These are phyloP conservation scores for Teratosphaeria epicoccoides DNA, from an alignment of 2,329 filamentous ascomycete genomes.

Conservation along the genomic window DNA sequence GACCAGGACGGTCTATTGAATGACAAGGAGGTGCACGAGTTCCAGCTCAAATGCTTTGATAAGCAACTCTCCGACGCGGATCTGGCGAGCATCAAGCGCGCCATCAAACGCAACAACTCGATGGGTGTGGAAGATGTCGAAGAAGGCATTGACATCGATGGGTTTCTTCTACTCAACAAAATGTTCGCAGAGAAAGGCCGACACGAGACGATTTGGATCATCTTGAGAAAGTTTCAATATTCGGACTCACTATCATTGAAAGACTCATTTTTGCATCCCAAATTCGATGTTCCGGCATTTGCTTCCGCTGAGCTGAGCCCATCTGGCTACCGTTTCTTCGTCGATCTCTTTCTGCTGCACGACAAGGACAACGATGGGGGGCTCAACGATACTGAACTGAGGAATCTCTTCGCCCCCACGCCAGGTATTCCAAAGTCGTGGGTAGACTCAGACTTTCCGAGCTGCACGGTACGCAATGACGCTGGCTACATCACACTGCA, in stretches of 20 bases:
- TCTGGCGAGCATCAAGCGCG: conserved; percentile 80
- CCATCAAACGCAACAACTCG: conserved; percentile 48
- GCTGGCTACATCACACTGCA: conserved; percentile 91
- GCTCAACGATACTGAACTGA: conserved; percentile 73
- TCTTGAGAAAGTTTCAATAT: conserved; percentile 87
- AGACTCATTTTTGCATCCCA: conserved; percentile 83
- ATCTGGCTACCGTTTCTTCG: conserved; percentile 91
- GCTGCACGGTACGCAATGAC: conserved; percentile 89
- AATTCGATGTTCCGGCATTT: conserved; percentile 85
- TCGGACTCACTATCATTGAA: conserved; percentile 89
- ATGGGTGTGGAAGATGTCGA: conserved; percentile 7
- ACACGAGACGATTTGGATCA: conserved; percentile 97
- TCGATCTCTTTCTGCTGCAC: conserved; percentile 87
- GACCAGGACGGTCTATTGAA: conserved; percentile 90
- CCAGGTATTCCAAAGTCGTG: conserved; percentile 80
- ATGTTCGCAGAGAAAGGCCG: conserved; percentile 95
- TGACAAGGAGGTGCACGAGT: conserved; percentile 80
- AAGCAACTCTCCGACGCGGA: conserved; percentile 74
- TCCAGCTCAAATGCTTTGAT: conserved; percentile 85
- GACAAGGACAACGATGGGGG: conserved; percentile 98
- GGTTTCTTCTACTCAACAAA: conserved; percentile 86
- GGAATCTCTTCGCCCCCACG: conserved; percentile 81
- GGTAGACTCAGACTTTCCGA: conserved; percentile 81
- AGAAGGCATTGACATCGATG: conserved; percentile 66
- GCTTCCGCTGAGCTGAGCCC: conserved; percentile 90